Evolutionary conservation across 2,329 filamentous ascomycete species (phyloP), one percentile per base, ranked within the genome.

Genomic region (Aspergillus hiratsukae): DNA sequence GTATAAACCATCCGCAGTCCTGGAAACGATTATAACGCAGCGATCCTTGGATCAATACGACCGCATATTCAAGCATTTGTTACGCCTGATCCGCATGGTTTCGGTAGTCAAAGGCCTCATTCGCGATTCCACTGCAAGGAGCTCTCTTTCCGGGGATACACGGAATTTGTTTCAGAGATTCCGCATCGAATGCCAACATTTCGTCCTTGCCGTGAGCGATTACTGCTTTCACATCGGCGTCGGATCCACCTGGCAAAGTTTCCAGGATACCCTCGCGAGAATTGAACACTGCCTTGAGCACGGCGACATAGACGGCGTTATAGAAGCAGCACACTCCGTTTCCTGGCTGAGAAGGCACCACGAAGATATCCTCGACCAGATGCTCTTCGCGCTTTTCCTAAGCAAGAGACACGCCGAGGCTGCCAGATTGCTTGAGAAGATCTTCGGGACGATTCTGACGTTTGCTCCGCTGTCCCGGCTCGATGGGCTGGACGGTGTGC

Each of bases 181-280:
- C 62, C 81, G 87, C 5, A 81, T 87, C 40, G 89, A 96, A 68
- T 87, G 90, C 0, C 86, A 90, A 53, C 88, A 94, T 69, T 92
- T 97, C 62, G 80, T 96, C 25, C 81, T 83, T 0, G 83, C 83
- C 9, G 73, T 97, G 0, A 83, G 86, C 41, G 83, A 86, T 1
- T 94, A 97, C 67, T 88, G 92, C 64, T 87, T 95, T 60, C 89
- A 93, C 56, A 83, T 85, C 0, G 91, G 88, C 1, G 86, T 97
- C 51, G 82, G 82, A 7, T 79, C 81, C 17, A 85, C 87, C 0
- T 97, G 93, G 92, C 76, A 76, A 23, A 76, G 78, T 0, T 93
- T 97, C 58, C 83, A 88, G 50, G 68, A 68, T 0, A 87, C 85
- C 62, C 77, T 97, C 0, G 78, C 85, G 27, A 78, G 76, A 8